Evolutionary conservation across 164 flowering plant species (phyloP).

Genomic region (Stephania japonica): DNA sequence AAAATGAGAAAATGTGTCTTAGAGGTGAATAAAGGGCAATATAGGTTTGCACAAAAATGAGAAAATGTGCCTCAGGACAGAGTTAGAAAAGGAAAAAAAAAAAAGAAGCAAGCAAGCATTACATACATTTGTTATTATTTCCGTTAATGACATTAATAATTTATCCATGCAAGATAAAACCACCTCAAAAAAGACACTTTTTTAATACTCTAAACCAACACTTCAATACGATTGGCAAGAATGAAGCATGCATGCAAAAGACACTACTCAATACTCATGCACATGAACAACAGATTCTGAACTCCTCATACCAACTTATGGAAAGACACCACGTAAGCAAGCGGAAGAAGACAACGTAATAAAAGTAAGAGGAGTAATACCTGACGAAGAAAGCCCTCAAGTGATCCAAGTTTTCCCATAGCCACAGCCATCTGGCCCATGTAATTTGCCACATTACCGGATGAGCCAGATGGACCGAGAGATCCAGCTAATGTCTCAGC

Average conservation of each 20-base stretch:
- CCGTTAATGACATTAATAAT: background rate
- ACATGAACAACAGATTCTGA: background rate
- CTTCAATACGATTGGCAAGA: background rate
- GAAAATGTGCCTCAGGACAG: too few species aligned
- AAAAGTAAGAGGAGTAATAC: slow-evolving; percentile 23
- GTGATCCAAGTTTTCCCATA: slow-evolving; percentile 85
- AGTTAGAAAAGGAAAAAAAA: too few species aligned
- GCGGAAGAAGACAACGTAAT: background rate
- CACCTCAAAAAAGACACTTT: background rate
- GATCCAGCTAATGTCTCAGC: slow-evolving; percentile 80
- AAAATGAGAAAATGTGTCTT: too few species aligned
- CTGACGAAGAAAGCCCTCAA: slow-evolving; percentile 83
- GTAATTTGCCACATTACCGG: slow-evolving; percentile 81
- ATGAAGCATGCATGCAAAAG: background rate
- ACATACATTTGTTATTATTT: background rate
- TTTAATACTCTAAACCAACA: background rate
- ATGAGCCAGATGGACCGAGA: slow-evolving; percentile 53
- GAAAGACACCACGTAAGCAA: background rate
- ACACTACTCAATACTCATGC: too few species aligned
- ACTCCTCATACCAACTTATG: background rate
- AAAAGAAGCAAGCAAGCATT: background rate
- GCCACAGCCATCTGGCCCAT: slow-evolving; percentile 98
- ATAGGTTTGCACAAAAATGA: too few species aligned
- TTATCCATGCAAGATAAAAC: background rate
- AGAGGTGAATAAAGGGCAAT: too few species aligned